A percentile compares a stretch with the other conserved stretches of the same genome.
Evolutionary conservation across 2,329 filamentous ascomycete species (phyloP).

Genomic region (Dactylonectria macrodidyma): DNA sequence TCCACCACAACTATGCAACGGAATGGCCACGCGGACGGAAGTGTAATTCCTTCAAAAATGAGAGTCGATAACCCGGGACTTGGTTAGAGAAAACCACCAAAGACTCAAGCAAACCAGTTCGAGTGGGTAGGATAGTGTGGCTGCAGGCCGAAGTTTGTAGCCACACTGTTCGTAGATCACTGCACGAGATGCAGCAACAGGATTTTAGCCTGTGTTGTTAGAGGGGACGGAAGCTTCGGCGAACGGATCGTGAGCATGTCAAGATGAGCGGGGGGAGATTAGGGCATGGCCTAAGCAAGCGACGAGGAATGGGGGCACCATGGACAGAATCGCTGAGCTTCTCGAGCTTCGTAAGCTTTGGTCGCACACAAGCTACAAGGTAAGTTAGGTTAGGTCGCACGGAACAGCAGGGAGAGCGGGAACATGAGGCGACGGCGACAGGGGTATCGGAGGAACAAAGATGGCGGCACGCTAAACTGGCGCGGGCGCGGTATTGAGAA

Average conservation of each 20-base stretch:
- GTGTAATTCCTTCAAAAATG: constrained; percentile 10
- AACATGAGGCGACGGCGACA: constrained; percentile 31
- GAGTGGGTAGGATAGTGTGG: constrained; percentile 14
- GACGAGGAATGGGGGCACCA: constrained; percentile 5
- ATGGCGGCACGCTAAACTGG: constrained; percentile 26
- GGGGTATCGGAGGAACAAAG: constrained; percentile 32
- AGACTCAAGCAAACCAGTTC: constrained; percentile 19
- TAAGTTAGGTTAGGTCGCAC: not conserved
- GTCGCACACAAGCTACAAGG: constrained; percentile 14
- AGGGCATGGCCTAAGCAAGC: constrained; percentile 23
- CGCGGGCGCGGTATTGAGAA: constrained; percentile 19
- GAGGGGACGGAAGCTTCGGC: constrained; percentile 35
- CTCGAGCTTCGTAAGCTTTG: constrained; percentile 20
- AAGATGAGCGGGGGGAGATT: constrained; percentile 33
- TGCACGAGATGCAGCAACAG: constrained; percentile 28
- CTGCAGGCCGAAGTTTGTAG: constrained; percentile 29
- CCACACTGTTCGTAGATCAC: constrained; percentile 33
- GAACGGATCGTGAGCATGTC: constrained; percentile 28
- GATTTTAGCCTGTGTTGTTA: constrained; percentile 12
- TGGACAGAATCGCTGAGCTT: constrained; percentile 27
- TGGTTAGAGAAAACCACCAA: constrained; percentile 13
- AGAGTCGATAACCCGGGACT: constrained; percentile 2
- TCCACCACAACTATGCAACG: constrained; percentile 9
- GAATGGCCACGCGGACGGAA: constrained; percentile 10
- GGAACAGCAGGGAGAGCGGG: constrained; percentile 24